A percentile compares a stretch with the other conserved stretches of the same genome.
Evolutionary conservation across 495 filamentous ascomycete species (phyloP).

Genomic region (Clohesyomyces aquaticus): DNA sequence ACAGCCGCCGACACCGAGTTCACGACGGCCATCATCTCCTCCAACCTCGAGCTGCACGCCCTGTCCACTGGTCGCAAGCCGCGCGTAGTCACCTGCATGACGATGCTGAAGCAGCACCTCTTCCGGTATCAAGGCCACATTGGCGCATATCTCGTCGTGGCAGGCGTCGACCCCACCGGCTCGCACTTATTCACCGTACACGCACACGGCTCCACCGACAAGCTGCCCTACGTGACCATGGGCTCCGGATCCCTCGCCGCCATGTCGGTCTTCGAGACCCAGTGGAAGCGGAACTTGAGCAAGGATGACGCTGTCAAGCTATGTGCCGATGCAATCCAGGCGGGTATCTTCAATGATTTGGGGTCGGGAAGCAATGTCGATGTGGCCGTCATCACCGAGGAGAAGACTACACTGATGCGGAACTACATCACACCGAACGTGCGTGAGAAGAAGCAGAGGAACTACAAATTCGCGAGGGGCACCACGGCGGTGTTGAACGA

Average conservation of each 20-base stretch:
- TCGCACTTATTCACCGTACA: conserved; percentile 97
- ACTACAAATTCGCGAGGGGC: conserved; percentile 85
- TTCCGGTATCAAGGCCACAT: conserved; percentile 98
- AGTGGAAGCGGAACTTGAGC: conserved; percentile 82
- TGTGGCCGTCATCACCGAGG: conserved; percentile 87
- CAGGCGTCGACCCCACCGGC: conserved; percentile 95
- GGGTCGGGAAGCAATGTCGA: conserved; percentile 98
- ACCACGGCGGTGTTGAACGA: conserved; percentile 94
- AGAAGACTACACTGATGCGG: conserved; percentile 89
- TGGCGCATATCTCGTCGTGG: conserved; percentile 96
- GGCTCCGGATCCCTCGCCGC: conserved; percentile 93
- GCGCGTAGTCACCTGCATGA: conserved; percentile 98
- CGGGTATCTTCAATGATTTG: conserved; percentile 99
- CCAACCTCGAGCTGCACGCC: conserved; percentile 94
- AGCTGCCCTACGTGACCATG: conserved; percentile 99
- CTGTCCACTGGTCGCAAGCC: conserved; percentile 94
- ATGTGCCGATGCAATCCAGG: conserved; percentile 84
- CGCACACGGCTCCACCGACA: conserved; percentile 97
- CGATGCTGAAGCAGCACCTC: conserved; percentile 98
- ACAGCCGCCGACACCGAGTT: conserved; percentile 99
- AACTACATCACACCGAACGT: conserved; percentile 93
- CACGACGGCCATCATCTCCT: conserved; percentile 97
- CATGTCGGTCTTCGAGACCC: conserved; percentile 97
- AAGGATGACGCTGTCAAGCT: conserved; percentile 81
- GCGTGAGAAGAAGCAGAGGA: conserved; percentile 85